Evolutionary conservation across 768 basidiomycete genomes (phyloP), one percentile per base, ranked within the genome.

Genomic region (Naganishia vishniacii): DNA sequence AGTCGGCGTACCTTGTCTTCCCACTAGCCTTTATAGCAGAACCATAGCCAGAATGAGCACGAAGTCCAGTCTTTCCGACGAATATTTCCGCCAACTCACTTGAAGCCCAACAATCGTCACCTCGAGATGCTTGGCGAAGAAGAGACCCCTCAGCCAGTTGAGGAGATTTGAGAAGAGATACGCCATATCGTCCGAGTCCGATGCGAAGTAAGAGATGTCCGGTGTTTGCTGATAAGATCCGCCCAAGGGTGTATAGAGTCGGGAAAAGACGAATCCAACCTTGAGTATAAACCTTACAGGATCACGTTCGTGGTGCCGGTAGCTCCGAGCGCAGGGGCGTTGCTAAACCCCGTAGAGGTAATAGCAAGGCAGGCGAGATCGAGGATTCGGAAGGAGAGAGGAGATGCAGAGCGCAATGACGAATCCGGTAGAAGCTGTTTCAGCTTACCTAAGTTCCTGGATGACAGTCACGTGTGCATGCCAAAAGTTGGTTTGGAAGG

Each of bases 81-180:
- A n/a, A 16, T 26, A 28, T 5, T 28, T 16, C 48, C 26, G 6
- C 13, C 8, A 26, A 49, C 77, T 56, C 53, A 87, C 90, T 81
- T 93, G 90, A 49, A 94, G 80, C 46, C 91, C 91, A 56, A 94
- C 89, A n/a, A 94, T 86, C 9, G 89, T 86, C 67, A 93, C 86
- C 77, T 93, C 91, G 32, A 89, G 87, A 20, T 86, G 81, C 73
- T 88, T 92, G 32, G 88, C 83, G 79, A 91, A 91, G 82, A 94
- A 91, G 46, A 92, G 79, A 48, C 83, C 81, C 67, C 79, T 75
- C 53, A 87, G 76, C 85, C 85, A 87, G 61, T 82, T 76, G 46
- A 85, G 72, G n/a, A 85, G 47, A 18, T 83, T 81, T 7, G 81
- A 76, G 70, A 85, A 82, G 68, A 84, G 78, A 51, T 71, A 74